These are phyloP conservation scores for Penicillium paneum DNA, from an alignment of 2,329 filamentous ascomycete species.

Conservation along the genomic window DNA sequence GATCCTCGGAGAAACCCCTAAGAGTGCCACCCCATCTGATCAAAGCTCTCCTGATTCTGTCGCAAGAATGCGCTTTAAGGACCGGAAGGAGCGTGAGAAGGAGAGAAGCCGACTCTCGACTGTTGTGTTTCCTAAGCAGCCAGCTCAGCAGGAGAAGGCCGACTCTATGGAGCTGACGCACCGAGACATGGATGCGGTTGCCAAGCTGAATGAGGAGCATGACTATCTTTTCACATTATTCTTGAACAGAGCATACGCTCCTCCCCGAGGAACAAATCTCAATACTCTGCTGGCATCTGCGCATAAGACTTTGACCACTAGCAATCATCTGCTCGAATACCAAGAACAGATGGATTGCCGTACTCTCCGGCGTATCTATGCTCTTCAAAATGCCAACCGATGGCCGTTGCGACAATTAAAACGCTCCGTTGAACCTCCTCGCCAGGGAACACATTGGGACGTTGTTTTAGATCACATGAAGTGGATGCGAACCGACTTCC, in stretches of 20 bases:
- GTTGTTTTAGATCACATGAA: constrained; percentile 85
- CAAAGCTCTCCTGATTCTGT: constrained; percentile 32
- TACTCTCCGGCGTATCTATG: constrained; percentile 80
- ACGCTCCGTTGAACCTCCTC: constrained; percentile 73
- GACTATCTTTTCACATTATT: constrained; percentile 65
- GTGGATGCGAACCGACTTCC: constrained; percentile 97
- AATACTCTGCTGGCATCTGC: constrained; percentile 74
- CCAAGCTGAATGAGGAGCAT: constrained; percentile 43
- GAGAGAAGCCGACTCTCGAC: constrained; percentile 64
- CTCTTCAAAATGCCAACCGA: constrained; percentile 83
- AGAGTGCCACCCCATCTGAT: constrained; percentile 26
- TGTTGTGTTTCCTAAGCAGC: constrained; percentile 73
- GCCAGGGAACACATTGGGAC: constrained; percentile 78
- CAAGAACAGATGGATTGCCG: constrained; percentile 85
- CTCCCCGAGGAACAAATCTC: constrained; percentile 53
- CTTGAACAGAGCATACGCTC: constrained; percentile 57
- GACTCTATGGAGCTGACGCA: constrained; percentile 39
- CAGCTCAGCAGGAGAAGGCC: constrained; percentile 49
- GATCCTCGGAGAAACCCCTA: constrained; percentile 61
- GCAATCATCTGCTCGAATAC: constrained; percentile 77
- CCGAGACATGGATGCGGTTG: constrained; percentile 48
- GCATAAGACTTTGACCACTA: constrained; percentile 84
- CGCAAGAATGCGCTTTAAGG: constrained; percentile 43
- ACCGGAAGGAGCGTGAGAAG: constrained; percentile 58
- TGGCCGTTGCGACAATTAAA: constrained; percentile 92